Conservation (phyloP, 805 yeast genomes). For the Pichia gijzeniarum region DNA sequence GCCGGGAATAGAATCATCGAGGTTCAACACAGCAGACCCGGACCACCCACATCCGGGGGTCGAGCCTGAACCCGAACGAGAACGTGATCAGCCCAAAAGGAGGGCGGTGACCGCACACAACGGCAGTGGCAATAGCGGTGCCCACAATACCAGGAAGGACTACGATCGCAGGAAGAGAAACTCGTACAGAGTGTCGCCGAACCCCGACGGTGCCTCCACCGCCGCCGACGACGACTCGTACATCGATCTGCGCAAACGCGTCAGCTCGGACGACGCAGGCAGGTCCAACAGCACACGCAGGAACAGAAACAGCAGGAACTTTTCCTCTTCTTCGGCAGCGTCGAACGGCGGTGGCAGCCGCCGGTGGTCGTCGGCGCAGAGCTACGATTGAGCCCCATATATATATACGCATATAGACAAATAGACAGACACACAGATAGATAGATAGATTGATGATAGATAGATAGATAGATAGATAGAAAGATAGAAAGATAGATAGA, state of each 20-base stretch:
- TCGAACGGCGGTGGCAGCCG: slow-evolving; percentile 1
- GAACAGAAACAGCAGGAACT: slow-evolving; percentile 7
- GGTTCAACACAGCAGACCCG: slow-evolving; percentile 1
- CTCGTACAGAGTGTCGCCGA: slow-evolving; percentile 6
- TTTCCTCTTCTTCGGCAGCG: background rate
- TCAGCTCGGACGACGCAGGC: background rate
- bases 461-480: too few relatives aligned
- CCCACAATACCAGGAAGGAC: too few relatives aligned
- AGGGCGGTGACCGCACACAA: too few relatives aligned
- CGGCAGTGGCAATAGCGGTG: too few relatives aligned
- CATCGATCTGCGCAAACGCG: background rate
- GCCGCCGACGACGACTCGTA: background rate
- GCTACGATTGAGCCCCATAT: too few relatives aligned
- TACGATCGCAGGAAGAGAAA: slow-evolving; percentile 2
- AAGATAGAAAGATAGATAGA: too few relatives aligned
- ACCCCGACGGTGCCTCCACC: slow-evolving; percentile 4
- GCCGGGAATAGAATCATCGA: slow-evolving; percentile 3
- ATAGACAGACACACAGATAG: too few relatives aligned
- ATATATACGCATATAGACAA: too few relatives aligned
- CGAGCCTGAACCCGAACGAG: background rate
- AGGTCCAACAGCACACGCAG: slow-evolving; percentile 5
- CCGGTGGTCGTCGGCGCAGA: background rate
- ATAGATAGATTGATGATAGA: too few relatives aligned
- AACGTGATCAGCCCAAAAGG: too few relatives aligned
- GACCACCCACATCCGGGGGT: too few relatives aligned